A percentile compares a stretch with the other conserved stretches of the same genome.
phyloP scores from a whole-genome alignment of 1,284 basidiomycete genomes.

The Coniferiporia weirii region DNA sequence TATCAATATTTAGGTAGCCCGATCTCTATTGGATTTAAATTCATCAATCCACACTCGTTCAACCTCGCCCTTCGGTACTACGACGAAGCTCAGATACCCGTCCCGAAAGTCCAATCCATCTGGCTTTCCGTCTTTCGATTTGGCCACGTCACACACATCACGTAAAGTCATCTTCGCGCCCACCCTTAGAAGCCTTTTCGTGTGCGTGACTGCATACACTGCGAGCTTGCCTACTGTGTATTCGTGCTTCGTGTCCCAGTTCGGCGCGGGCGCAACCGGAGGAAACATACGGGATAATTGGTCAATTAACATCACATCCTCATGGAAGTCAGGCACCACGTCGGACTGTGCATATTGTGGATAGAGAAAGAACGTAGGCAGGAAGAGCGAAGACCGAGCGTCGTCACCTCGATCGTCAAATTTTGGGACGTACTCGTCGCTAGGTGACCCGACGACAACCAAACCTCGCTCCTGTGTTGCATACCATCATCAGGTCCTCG shows the following conservation, averaged over 20 bases:
- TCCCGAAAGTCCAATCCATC: slow-evolving; percentile 88
- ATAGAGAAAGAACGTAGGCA: slow-evolving; percentile 91
- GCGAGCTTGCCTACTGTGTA: slow-evolving; percentile 66
- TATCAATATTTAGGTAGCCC: not conserved
- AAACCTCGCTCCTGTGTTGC: slow-evolving; percentile 58
- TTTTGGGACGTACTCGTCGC: slow-evolving; percentile 52
- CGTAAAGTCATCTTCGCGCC: slow-evolving; percentile 84
- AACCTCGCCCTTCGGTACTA: slow-evolving; percentile 77
- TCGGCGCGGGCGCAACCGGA: slow-evolving; percentile 50
- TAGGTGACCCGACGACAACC: slow-evolving; percentile 44
- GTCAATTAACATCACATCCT: slow-evolving; percentile 76
- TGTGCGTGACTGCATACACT: slow-evolving; percentile 79
- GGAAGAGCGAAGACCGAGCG: slow-evolving; percentile 54
- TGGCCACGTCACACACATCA: slow-evolving; percentile 66
- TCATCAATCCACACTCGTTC: slow-evolving; percentile 88
- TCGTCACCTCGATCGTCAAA: slow-evolving; percentile 57
- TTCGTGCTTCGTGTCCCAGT: slow-evolving; percentile 77
- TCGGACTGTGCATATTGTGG: slow-evolving; percentile 88
- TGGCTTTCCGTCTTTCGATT: slow-evolving; percentile 52
- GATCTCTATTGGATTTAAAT: slow-evolving; percentile 53
- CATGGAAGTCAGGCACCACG: slow-evolving; percentile 81
- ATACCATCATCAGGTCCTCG: slow-evolving; percentile 16
- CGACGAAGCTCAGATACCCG: slow-evolving; percentile 81
- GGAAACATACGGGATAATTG: slow-evolving; percentile 86
- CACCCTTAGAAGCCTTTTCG: slow-evolving; percentile 78